Evolutionary conservation across 495 filamentous ascomycete species (phyloP).

Genomic region (Lophiotrema nucula): DNA sequence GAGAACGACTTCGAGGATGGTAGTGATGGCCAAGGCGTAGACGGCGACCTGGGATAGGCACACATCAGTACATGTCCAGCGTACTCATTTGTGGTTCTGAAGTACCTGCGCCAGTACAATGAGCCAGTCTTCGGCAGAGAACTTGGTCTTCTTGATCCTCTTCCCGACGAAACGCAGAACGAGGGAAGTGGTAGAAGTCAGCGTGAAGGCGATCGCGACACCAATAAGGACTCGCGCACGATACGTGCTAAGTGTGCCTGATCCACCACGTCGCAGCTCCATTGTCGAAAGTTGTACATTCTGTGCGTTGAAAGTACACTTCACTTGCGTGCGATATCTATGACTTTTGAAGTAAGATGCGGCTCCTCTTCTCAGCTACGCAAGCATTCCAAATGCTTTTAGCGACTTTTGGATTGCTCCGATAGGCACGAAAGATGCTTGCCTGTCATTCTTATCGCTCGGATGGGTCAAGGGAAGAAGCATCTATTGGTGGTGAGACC

Average conservation of each 20-base stretch:
- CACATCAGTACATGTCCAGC: too few relatives aligned
- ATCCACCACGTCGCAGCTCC: background rate
- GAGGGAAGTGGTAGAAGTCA: slow-evolving; percentile 9
- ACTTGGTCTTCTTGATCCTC: slow-evolving; percentile 4
- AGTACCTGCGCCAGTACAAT: slow-evolving; percentile 10
- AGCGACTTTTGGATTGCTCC: too few relatives aligned
- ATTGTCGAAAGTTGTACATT: too few relatives aligned
- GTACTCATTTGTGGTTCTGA: background rate
- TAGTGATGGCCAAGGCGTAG: slow-evolving; percentile 5
- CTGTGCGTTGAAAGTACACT: too few relatives aligned
- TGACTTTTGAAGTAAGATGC: too few relatives aligned
- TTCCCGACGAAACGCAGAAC: slow-evolving; percentile 15
- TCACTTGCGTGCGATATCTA: too few relatives aligned
- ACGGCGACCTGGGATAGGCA: slow-evolving; percentile 4
- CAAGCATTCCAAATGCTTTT: too few relatives aligned
- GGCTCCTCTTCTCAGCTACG: too few relatives aligned
- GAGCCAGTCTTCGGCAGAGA: slow-evolving; percentile 5
- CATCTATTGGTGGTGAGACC: too few relatives aligned
- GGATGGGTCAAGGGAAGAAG: too few relatives aligned
- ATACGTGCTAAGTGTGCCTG: background rate
- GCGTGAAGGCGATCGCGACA: slow-evolving; percentile 3
- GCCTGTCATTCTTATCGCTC: too few relatives aligned
- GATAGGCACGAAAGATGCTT: too few relatives aligned
- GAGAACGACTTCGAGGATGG: slow-evolving; percentile 7
- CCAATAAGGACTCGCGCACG: slow-evolving; percentile 10